Evolutionary conservation across 192 early-diverging fungal genomes (phyloP), one percentile per base, ranked within the genome.

Genomic region (Coemansia sp.): DNA sequence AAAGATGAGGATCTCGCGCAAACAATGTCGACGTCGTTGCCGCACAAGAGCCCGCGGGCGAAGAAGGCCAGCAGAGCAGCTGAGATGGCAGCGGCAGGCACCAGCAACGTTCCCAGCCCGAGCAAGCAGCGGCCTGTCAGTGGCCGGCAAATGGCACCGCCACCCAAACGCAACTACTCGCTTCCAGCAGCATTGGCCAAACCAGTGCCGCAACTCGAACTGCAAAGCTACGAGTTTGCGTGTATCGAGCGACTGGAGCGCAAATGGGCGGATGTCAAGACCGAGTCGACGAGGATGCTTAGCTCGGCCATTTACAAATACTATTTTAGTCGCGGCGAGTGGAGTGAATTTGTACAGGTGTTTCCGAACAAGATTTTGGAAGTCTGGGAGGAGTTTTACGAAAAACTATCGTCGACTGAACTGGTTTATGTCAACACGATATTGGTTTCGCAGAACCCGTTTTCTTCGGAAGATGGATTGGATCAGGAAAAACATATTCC

Each of bases 251-350:
- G 73, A 14, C 70, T 81, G 18, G 78, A 81, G 69, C 69, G 78
- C 56, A 71, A 72, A 32, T 81, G 78, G 78, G 73, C 66, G 2
- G 73, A 72, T 30, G 67, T 72, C 32, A 75, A 74, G 57, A 81
- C 78, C 20, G 78, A 81, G 40, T 71, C 78, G 6, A 75, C 73
- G 5, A 56, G 72, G 34, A 69, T 81, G 54, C 78, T 81, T 54
- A 74, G 78, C 69, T 81, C 78, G 28, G 78, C 78, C 28, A 81
- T 81, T 48, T 81, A 81, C 73, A 81, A 81, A 51, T 81, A 81
- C 64, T 81, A 81, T 48, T 81, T 81, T 65, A 81, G 67, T 64
- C 78, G 75, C 16, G 78, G 78, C 56, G 78, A 71, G 32, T 81
- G 78, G 78, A 56, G 51, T 17, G 78, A 81, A 48, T 81, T 81